Evolutionary conservation across 345 rosid species (phyloP), one percentile per base, ranked within the genome.

Genomic region (Eutrema japonicum): DNA sequence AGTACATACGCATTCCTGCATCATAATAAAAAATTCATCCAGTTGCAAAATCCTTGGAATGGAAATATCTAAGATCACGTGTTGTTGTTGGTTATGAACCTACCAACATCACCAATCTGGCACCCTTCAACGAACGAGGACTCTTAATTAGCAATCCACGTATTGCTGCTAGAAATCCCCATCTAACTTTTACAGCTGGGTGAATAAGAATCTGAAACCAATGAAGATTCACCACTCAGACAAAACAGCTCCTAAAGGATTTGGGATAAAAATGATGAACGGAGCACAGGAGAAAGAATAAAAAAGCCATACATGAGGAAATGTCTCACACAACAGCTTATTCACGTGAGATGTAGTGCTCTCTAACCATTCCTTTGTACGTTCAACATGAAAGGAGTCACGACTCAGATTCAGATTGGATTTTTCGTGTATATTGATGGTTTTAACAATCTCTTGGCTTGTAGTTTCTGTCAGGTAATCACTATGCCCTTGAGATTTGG

Each of bases 1-100:
- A 74, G 85, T 85, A 66, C 85, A 92, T 29, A 87, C 72, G 73
- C 99, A 89, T 78, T 95, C 99, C 97, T 94, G 86, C 85, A 87
- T 55, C 49, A 78, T 55, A 68, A 55, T 63, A 59, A 65, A 36
- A 50, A 50, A 64, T 9, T 14, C 16, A 50, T 77, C 54, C 48
- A 18, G 33, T 16, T 10, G 67, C 10, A 45, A 62, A 59, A 46
- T 49, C 59, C 33, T 56, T 36, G 13, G 3, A 38, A 46, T 66
- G 50, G 33, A 66, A 10, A 12, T 38, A 53, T 46, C 33, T 16
- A 62, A 33, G 22, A 48, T 36, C 50, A 10, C 35, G 16, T 3
- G 30, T 27, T n/a, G 64, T 62, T 26, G 38, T 47, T 47, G 8
- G 46, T 63, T 55, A 76, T 76, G 71, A 76, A 54, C 74, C 47